Evolutionary conservation across 2,329 filamentous ascomycete species (phyloP).

Genomic region (Phialophora expanda): DNA sequence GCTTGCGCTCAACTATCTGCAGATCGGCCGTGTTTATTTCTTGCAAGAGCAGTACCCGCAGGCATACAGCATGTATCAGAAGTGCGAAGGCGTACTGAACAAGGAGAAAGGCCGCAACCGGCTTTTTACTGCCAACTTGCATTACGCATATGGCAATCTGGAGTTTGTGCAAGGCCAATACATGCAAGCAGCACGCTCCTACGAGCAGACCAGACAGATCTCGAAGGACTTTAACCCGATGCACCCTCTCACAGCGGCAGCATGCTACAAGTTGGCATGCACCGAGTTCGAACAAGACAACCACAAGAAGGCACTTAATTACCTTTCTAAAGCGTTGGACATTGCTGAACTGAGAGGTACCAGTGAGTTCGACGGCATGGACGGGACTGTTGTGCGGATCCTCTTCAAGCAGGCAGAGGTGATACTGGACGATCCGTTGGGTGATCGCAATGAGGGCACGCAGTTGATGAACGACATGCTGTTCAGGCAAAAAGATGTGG

Average conservation of each 20-base stretch:
- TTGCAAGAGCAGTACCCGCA: conserved; percentile 5
- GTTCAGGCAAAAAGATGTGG: conserved; percentile 21
- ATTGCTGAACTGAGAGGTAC: conserved; percentile 17
- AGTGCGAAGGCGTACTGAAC: conserved; percentile 22
- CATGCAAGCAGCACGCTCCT: conserved; percentile 5
- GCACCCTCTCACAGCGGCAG: conserved; percentile 22
- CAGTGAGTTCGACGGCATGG: conserved; percentile 5
- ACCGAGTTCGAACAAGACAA: conserved; percentile 20
- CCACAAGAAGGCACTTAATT: conserved; percentile 16
- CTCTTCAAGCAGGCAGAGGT: conserved; percentile 23
- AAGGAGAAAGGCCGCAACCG: conserved; percentile 18
- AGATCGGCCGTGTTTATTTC: conserved; percentile 18
- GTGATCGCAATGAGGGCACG: conserved; percentile 12
- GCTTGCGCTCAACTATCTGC: conserved; percentile 18
- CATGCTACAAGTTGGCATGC: conserved; percentile 24
- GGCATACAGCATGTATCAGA: conserved; percentile 20
- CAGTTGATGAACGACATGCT: conserved; percentile 19
- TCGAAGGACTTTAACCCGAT: conserved; percentile 14
- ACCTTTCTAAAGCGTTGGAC: conserved; percentile 19
- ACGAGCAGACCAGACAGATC: conserved; percentile 13
- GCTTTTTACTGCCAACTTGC: conserved; percentile 11
- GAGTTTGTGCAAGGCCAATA: conserved; percentile 18
- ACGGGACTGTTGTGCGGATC: conserved; percentile 24
- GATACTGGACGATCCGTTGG: conserved; percentile 20
- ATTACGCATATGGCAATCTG: conserved; percentile 23